phyloP scores from a whole-genome alignment of 805 yeast genomes.

The Teunomyces kruisii region DNA sequence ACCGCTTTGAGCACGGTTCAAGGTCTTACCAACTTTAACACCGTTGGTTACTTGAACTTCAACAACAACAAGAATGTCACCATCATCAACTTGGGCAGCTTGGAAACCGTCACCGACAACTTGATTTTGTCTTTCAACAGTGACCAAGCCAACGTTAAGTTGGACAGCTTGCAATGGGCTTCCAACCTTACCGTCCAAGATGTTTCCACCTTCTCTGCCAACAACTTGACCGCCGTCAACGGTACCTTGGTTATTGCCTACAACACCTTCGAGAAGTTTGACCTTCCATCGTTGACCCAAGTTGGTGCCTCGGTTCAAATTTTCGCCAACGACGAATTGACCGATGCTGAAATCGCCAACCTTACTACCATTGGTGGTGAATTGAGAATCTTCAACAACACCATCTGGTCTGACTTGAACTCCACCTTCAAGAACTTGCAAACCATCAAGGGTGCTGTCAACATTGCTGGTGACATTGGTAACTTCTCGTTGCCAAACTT shows the following conservation, averaged over 20 bases:
- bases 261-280: conserved; percentile 35
- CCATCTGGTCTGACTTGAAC: conserved; percentile 33
- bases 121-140: conserved; percentile 42
- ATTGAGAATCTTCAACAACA: conserved; percentile 41
- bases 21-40: conserved; percentile 30
- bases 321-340: conserved; percentile 43
- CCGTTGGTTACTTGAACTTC: conserved; percentile 35
- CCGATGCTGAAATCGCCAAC: conserved; percentile 25
- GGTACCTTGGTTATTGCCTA: conserved; percentile 41
- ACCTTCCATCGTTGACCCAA: conserved; percentile 27
- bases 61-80: conserved; percentile 46
- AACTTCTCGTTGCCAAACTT: conserved; percentile 40
- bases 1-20: conserved; percentile 40
- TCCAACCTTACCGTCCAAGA: conserved; percentile 47
- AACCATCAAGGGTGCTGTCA: conserved; percentile 41
- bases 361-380: conserved; percentile 42
- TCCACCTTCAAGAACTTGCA: conserved; percentile 28
- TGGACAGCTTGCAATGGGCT: conserved; percentile 40
- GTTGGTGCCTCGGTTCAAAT: conserved; percentile 43
- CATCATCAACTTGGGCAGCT: conserved; percentile 29
- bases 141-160: conserved; percentile 32
- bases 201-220: conserved; percentile 28
- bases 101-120: conserved; percentile 32
- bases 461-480: conserved; percentile 35
- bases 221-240: conserved; percentile 37